These are phyloP conservation scores for Leishmania mexicana DNA, from an alignment of 208 protist species.

Conservation along the genomic window DNA sequence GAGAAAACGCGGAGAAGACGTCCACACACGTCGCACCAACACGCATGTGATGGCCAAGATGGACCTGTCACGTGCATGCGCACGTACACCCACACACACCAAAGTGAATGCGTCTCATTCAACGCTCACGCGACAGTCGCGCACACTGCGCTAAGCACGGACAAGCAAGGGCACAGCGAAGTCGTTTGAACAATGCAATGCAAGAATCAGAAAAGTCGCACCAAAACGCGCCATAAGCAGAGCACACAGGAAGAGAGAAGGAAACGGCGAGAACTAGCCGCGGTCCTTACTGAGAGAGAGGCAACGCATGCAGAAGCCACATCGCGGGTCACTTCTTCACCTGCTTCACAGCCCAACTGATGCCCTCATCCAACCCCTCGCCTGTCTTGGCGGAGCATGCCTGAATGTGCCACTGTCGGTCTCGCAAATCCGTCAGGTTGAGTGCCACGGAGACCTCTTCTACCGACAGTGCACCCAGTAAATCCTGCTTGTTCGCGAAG, in stretches of 20 bases:
- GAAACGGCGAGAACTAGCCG: background rate
- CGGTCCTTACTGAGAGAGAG: background rate
- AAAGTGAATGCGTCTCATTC: background rate
- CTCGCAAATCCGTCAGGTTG: conserved; percentile 76
- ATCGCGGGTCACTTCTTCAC: conserved; percentile 39
- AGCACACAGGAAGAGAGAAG: background rate
- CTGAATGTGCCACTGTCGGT: conserved; percentile 94
- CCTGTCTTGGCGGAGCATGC: conserved; percentile 93
- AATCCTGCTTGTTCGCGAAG: conserved; percentile 98
- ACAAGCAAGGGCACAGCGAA: no score
- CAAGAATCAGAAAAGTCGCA: background rate
- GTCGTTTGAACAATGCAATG: background rate
- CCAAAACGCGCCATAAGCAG: background rate
- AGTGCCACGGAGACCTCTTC: conserved; percentile 76
- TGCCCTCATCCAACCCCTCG: conserved; percentile 89
- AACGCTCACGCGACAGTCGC: background rate
- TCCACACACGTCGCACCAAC: background rate
- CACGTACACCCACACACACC: background rate
- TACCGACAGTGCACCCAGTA: conserved; percentile 82
- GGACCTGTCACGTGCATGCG: background rate
- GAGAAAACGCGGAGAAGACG: background rate
- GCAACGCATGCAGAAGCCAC: background rate
- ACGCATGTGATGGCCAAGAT: background rate
- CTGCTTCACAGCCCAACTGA: conserved; percentile 90
- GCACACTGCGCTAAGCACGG: background rate